A percentile compares a stretch with the other conserved stretches of the same genome.
Evolutionary conservation across 345 rosid species (phyloP).

Genomic region (Anacardium occidentale): DNA sequence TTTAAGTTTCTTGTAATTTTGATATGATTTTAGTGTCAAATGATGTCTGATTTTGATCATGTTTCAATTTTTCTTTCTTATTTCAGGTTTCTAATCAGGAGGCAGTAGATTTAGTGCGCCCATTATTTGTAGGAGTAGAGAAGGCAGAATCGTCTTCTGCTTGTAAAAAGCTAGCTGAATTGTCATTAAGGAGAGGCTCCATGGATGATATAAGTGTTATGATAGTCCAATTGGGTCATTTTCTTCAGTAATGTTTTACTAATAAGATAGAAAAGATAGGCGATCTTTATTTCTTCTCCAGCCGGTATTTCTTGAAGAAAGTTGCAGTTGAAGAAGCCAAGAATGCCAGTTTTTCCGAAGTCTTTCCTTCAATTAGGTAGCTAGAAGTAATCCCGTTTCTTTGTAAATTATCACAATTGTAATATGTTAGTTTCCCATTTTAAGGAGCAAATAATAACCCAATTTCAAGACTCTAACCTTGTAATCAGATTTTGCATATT

Average conservation of each 20-base stretch:
- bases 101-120: conserved; percentile 72
- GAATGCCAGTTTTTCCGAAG: not conserved
- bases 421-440: not conserved
- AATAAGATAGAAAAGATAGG: not conserved
- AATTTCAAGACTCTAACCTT: not conserved
- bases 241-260: conserved; percentile 16
- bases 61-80: not conserved
- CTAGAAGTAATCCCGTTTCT: not conserved
- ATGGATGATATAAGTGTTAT: conserved; percentile 72
- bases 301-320: conserved; percentile 19
- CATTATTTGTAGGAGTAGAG: conserved; percentile 39
- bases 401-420: not conserved
- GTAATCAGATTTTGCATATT: not conserved
- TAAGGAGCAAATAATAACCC: conserved; percentile 3
- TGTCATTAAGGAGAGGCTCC: conserved; percentile 62
- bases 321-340: conserved; percentile 10
- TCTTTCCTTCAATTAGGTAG: not conserved
- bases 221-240: conserved; percentile 49
- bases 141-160: conserved; percentile 46
- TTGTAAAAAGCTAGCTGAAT: conserved; percentile 63
- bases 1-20: not conserved
- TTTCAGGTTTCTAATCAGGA: conserved; percentile 74
- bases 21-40: not conserved
- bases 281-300: conserved; percentile 1
- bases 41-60: not conserved